A percentile compares a stretch with the other conserved stretches of the same genome.
Evolutionary conservation across 1,139 yeast species (phyloP).

Genomic region (Debaryomycetaceae sp.): DNA sequence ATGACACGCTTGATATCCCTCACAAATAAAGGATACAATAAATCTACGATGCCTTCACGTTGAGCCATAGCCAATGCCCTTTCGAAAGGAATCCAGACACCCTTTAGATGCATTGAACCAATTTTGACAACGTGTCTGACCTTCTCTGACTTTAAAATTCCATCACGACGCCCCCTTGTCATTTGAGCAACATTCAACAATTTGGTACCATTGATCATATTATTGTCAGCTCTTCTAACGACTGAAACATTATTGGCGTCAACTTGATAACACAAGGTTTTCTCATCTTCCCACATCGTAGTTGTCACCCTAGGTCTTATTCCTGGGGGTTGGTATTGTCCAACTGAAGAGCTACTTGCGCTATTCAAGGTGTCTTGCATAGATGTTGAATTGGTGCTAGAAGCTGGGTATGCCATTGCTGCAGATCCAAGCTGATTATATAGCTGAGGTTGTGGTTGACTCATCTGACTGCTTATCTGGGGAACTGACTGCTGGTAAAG

Average conservation of each 20-base stretch:
- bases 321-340: slow-evolving; percentile 50
- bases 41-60: slow-evolving; percentile 81
- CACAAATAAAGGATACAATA: slow-evolving; percentile 83
- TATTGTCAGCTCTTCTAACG: slow-evolving; percentile 87
- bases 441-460: slow-evolving; percentile 15
- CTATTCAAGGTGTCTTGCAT: slow-evolving; percentile 20
- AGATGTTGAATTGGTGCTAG: slow-evolving; percentile 11
- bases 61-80: slow-evolving; percentile 90
- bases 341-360: slow-evolving; percentile 35
- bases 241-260: slow-evolving; percentile 90
- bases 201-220: slow-evolving; percentile 95
- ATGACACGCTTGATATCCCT: slow-evolving; percentile 76
- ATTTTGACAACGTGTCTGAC: slow-evolving; percentile 90
- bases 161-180: slow-evolving; percentile 57
- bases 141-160: slow-evolving; percentile 76
- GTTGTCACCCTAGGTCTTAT: slow-evolving; percentile 86
- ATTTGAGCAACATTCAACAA: slow-evolving; percentile 53
- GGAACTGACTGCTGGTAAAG: slow-evolving; percentile 15
- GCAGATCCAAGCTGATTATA: slow-evolving; percentile 8
- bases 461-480: slow-evolving; percentile 10
- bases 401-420: slow-evolving; percentile 3
- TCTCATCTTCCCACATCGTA: slow-evolving; percentile 97
- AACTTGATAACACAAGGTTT: slow-evolving; percentile 90
- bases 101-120: slow-evolving; percentile 96
- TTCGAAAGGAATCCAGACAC: slow-evolving; percentile 97